Evolutionary conservation across 2,329 filamentous ascomycete species (phyloP).

Genomic region (Macrophomina pseudophaseolina): DNA sequence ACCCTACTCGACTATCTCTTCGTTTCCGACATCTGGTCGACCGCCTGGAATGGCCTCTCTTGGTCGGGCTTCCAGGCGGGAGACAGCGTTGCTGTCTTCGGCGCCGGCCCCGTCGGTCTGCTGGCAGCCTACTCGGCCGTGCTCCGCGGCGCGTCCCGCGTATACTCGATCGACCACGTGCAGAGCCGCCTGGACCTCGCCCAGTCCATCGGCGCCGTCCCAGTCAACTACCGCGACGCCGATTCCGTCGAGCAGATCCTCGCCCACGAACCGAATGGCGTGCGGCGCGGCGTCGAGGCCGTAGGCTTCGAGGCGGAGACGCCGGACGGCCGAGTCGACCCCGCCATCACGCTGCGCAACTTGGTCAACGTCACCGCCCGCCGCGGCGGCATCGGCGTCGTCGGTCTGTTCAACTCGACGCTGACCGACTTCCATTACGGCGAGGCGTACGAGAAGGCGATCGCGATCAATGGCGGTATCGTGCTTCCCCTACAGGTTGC

Average conservation of each 20-base stretch:
- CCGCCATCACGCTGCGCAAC: slow-evolving; percentile 34
- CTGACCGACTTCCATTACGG: no score
- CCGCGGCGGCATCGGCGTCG: slow-evolving; percentile 36
- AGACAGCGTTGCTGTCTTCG: slow-evolving; percentile 30
- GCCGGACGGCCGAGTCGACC: slow-evolving; percentile 30
- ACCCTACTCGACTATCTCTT: slow-evolving; percentile 34
- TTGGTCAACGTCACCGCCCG: slow-evolving; percentile 36
- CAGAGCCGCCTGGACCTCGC: slow-evolving; percentile 29
- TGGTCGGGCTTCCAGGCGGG: slow-evolving; percentile 48
- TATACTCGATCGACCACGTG: slow-evolving; percentile 32
- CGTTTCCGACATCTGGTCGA: slow-evolving; percentile 47
- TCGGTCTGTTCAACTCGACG: slow-evolving; percentile 30
- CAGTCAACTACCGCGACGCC: slow-evolving; percentile 29
- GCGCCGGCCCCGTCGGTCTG: slow-evolving; percentile 29
- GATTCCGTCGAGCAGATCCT: slow-evolving; percentile 31
- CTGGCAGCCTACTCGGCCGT: background rate
- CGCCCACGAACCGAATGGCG: slow-evolving; percentile 28
- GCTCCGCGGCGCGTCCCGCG: slow-evolving; percentile 28
- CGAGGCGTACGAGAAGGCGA: slow-evolving; percentile 21
- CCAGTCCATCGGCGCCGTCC: slow-evolving; percentile 29
- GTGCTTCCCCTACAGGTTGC: slow-evolving; percentile 29
- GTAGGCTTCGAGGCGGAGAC: slow-evolving; percentile 31
- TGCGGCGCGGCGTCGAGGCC: slow-evolving; percentile 28
- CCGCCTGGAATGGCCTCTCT: slow-evolving; percentile 47
- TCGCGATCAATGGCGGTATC: slow-evolving; percentile 28